A percentile compares a stretch with the other conserved stretches of the same genome.
Conservation (phyloP, 345 rosid genomes). For the Limnanthes douglasii region DNA sequence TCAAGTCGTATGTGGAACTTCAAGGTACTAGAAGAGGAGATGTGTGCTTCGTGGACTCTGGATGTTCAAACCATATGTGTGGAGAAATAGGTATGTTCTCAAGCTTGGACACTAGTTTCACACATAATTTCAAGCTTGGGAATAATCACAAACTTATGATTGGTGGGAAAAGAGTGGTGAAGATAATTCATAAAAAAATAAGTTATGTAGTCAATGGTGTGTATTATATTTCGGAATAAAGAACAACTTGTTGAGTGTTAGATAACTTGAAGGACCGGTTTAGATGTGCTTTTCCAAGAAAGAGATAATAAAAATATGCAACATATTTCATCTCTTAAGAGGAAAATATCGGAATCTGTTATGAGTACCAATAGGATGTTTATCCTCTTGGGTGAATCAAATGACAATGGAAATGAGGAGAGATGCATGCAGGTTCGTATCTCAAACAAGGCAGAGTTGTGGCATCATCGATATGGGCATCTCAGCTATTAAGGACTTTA, state of each 20-base stretch:
- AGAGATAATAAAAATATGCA: background rate
- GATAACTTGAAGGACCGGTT: background rate
- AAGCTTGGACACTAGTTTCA: background rate
- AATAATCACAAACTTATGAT: background rate
- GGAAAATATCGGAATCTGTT: background rate
- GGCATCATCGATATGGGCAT: background rate
- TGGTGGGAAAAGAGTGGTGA: background rate
- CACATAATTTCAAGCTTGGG: background rate
- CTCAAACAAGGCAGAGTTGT: background rate
- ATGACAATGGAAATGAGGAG: too few species aligned
- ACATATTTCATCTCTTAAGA: background rate
- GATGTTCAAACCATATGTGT: slow-evolving; percentile 7
- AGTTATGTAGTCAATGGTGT: background rate
- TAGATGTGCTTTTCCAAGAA: background rate
- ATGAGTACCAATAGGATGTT: background rate
- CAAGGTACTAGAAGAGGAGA: background rate
- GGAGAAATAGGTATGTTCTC: background rate
- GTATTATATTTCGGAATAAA: background rate
- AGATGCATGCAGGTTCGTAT: too few species aligned
- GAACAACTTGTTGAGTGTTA: slow-evolving; percentile 3
- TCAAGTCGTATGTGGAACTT: background rate
- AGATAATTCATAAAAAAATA: background rate
- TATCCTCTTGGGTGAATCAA: background rate
- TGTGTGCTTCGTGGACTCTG: background rate
- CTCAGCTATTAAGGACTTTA: background rate